Percentiles rank a stretch among this genome's conserved stretches.
These are phyloP conservation scores for Populus alba DNA, from an alignment of 345 rosid species.

Conservation along the genomic window DNA sequence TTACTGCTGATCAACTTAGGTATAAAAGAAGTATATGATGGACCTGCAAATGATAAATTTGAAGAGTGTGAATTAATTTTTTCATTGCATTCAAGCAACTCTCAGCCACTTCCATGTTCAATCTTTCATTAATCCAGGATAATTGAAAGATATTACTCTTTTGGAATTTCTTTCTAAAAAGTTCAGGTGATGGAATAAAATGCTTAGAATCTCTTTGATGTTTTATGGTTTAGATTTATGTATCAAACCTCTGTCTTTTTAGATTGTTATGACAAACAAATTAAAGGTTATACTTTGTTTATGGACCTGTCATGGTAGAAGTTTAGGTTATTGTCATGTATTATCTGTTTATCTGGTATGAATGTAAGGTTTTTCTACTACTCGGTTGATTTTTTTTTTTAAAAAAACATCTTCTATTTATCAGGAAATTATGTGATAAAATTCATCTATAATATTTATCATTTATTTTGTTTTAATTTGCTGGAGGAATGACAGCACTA, in stretches of 20 bases:
- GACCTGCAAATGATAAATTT: constrained; percentile 79
- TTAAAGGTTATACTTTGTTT: neutral
- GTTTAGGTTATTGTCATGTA: neutral
- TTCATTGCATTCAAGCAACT: constrained; percentile 49
- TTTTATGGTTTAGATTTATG: neutral
- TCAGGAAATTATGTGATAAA: no score
- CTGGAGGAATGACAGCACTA: constrained; percentile 69
- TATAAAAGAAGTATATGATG: constrained; percentile 65
- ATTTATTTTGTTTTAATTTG: constrained; percentile 35
- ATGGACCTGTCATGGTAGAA: neutral
- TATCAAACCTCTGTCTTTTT: neutral
- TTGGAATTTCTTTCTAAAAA: neutral
- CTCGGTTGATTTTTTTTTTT: neutral
- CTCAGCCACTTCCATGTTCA: constrained; percentile 6
- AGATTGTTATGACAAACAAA: neutral
- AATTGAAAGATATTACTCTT: neutral
- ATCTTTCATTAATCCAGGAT: neutral
- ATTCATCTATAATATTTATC: no score
- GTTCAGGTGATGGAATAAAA: neutral
- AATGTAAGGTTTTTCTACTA: neutral
- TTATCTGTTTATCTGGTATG: neutral
- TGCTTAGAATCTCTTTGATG: neutral
- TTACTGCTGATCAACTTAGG: constrained; percentile 33
- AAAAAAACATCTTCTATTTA: no score
- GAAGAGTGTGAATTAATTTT: constrained; percentile 87